A percentile compares a stretch with the other conserved stretches of the same genome.
Evolutionary conservation across 2,329 filamentous ascomycete genomes (phyloP).

Genomic region (Hypomyces perniciosus): DNA sequence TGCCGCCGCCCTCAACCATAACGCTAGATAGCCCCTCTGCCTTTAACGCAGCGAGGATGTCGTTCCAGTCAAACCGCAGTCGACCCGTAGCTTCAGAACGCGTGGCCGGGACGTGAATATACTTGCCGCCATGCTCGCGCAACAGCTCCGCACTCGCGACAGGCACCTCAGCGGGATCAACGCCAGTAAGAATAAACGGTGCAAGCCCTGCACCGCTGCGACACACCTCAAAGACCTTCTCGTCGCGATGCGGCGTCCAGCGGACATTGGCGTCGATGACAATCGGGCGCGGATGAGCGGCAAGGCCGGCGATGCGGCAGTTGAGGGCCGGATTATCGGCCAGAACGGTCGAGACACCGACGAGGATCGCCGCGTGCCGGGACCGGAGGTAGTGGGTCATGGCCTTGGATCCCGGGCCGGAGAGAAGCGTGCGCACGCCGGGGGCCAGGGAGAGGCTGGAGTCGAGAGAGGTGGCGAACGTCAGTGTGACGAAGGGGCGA

Average conservation of each 20-base stretch:
- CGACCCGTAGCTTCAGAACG: conserved; percentile 31
- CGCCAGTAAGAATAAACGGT: conserved; percentile 63
- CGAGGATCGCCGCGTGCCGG: conserved; percentile 74
- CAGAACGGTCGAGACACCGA: conserved; percentile 78
- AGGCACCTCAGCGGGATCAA: conserved; percentile 35
- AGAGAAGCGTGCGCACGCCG: conserved; percentile 75
- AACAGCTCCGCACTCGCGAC: conserved; percentile 37
- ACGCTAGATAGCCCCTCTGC: conserved; percentile 63
- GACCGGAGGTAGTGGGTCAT: conserved; percentile 91
- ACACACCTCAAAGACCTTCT: conserved; percentile 62
- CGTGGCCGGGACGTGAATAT: conserved; percentile 34
- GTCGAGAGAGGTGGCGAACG: conserved; percentile 88
- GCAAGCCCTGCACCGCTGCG: conserved; percentile 60
- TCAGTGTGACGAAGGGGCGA: conserved; percentile 64
- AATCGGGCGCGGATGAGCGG: conserved; percentile 71
- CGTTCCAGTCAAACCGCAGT: conserved; percentile 55
- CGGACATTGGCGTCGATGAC: conserved; percentile 73
- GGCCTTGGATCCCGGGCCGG: conserved; percentile 74
- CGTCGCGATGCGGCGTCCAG: conserved; percentile 57
- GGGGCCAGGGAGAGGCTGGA: conserved; percentile 69
- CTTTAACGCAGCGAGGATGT: conserved; percentile 54
- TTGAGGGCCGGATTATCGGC: conserved; percentile 84
- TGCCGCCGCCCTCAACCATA: conserved; percentile 87
- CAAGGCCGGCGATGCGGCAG: conserved; percentile 61
- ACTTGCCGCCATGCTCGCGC: conserved; percentile 47